Base-by-base conservation (phyloP, 2,329 filamentous ascomycete genomes). In the Neobulgaria alba region DNA sequence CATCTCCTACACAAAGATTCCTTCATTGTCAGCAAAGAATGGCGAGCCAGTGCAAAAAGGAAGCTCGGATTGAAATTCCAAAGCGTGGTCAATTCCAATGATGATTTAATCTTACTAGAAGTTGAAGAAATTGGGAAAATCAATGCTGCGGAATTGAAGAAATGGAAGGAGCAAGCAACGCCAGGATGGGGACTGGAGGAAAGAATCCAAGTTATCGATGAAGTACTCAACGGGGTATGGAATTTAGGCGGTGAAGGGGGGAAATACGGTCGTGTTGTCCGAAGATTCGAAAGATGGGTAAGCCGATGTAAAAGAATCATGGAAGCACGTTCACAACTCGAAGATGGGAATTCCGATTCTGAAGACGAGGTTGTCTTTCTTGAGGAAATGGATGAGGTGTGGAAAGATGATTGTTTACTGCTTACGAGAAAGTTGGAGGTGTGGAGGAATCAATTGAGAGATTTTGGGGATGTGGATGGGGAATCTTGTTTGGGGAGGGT, bases 1-100 rank as follows among this genome's bases (percentile, higher is more conserved):
- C 76, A 80, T 36, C 62, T 84, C 5, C 58, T 85, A 16, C 79
- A 83, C 57, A 69, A 72, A 47, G 69, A 71, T 39, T 69, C 73
- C 3, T 59, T 58, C 2, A 46, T 56, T 3, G 68, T 68, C 0
- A 56, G 66, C 1, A 52, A 56, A 3, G 62, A 68, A 39, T 84
- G 78, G 75, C 68, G 69, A 44, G 67, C 61, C 2, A 78, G 73
- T 51, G 79, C 79, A 1, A 66, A 66, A 42, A 43, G 50, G 4
- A 67, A 64, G 37, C 63, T 82, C 3, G 64, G 64, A 0, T 48
- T 37, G 2, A 66, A 68, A 12, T 78, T 79, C 51, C 38, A 55
- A 10, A 42, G 44, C 2, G 50, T 57, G 4, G 54, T 56, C 2
- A 44, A 47, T 18, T 59, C 62, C 12, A 64, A 61, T 4, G 61